Evolutionary conservation across 306 rosid species (phyloP).

Genomic region (Acacia melanoxylon): DNA sequence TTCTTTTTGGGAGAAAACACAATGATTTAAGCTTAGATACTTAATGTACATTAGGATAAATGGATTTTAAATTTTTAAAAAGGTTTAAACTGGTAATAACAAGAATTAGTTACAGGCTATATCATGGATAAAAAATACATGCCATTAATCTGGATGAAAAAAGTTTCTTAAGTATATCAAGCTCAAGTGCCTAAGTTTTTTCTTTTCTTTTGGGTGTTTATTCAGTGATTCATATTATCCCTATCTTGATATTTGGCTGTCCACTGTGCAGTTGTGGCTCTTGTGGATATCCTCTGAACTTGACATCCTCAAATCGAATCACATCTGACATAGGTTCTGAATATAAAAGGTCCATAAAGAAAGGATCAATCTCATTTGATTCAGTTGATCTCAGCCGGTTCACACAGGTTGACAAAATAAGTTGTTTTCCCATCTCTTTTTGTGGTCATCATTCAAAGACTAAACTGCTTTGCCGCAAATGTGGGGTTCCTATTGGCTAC

Average conservation of each 20-base stretch:
- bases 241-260: conserved; percentile 30
- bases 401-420: conserved; percentile 65
- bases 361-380: conserved; percentile 54
- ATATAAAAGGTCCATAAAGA: conserved; percentile 51
- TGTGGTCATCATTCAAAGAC: conserved; percentile 49
- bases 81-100: not conserved
- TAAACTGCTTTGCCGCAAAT: conserved; percentile 59
- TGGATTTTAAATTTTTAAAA: not conserved
- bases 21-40: not conserved
- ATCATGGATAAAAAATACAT: not conserved
- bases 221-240: conserved; percentile 10
- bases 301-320: conserved; percentile 57
- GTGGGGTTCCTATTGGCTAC: conserved; percentile 65
- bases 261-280: conserved; percentile 61
- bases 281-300: conserved; percentile 69
- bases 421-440: conserved; percentile 55
- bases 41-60: not conserved
- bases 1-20: not conserved
- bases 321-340: conserved; percentile 58
- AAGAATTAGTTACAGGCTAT: not conserved
- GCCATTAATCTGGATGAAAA: not conserved
- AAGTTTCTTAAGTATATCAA: not conserved
- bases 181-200: not conserved
- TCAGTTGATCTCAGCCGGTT: conserved; percentile 64
- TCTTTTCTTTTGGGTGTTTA: not conserved